Evolutionary conservation across 352 stramenopile species (phyloP), one percentile per base, ranked within the genome.

Genomic region (Pythium folliculosum): DNA sequence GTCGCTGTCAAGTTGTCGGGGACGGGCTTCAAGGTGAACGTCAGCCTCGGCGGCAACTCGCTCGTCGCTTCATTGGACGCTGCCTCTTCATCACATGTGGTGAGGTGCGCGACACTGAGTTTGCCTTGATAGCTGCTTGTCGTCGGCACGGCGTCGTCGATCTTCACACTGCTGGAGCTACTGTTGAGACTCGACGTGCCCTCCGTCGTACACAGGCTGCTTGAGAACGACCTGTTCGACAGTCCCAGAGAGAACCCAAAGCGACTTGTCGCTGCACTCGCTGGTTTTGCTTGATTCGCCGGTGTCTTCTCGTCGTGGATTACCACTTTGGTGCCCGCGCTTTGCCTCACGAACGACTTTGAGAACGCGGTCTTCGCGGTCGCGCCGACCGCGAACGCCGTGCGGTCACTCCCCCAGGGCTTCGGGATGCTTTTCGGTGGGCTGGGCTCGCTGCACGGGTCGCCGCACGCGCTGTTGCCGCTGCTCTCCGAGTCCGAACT

Each of bases 401-500:
- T 7, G 0, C 22, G 27, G 14, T 22, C 9, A 21, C n/a, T 27
- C 13, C 13, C 0, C 17, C 30, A n/a, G 10, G 23, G 40, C 55
- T 62, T 43, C 22, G 38, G 51, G 19, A 58, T 19, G 13, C 37
- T 48, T 12, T 49, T 60, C 0, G 53, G 56, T 7, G 56, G 56
- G 45, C 56, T 63, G 23, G 56, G 56, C 17, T 63, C 56, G 7
- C 40, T 25, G 17, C 45, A 63, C 44, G 56, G 56, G 9, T 63
- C 56, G 56, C 23, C n/a, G 17, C 38, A 62, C 5, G 17, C 21
- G 38, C 38, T 58, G 21, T 19, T 47, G 5, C 6, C 16, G 25
- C 19, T 54, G 27, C 25, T 52, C 9, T 63, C 56, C 43, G 56
- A 63, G 17, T 63, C 56, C 12, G 37, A 63, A 30, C 56, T 63